Base-by-base conservation (phyloP, 176 grass and related monocot species). In the Musa beccarii region DNA sequence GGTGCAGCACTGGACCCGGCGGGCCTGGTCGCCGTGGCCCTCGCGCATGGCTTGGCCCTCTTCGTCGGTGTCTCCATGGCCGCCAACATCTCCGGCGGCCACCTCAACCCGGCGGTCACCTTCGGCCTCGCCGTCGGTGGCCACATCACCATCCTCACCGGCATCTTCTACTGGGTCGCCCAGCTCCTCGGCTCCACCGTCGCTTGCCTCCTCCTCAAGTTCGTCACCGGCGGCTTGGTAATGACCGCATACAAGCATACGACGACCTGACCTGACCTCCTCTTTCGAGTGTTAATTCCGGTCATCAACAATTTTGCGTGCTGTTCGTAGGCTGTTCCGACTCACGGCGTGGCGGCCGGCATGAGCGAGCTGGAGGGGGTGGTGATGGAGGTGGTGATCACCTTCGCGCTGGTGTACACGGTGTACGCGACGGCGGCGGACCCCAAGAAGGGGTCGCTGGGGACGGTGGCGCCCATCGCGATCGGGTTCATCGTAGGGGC, bases 401-500 rank as follows among this genome's bases (percentile, higher is more conserved):
- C 83, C 20, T 85, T 85, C 52, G 78, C 73, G 1, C 78, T 85
- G 19, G 83, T 85, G 53, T 85, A 85, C 63, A 81, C 83, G 2
- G 83, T 85, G 10, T 80, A 85, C 55, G 83, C 78, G 26, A 80
- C 78, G 12, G 71, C 83, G 69, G 83, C 78, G 15, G 78, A 85
- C 71, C 78, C 83, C 5, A 85, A 81, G 83, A 85, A 85, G 78
- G 78, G 78, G 12, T 68, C 74, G 16, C 79, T 82, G 5, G 79
- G 74, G 21, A 86, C 79, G 22, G 57, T 86, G 21, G 84, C 74
- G 11, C 84, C 79, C 22, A 81, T 86, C 34, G 84, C 84, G 12
- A 86, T 86, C n/a, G 79, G 84, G 2, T 82, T 86, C 56, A 82
- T 86, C 54, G 84, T 82, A 0, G 84, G 84, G 9, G 79, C 84